Base-by-base conservation (phyloP, 305 asterid genomes). In the Rubia peregrina region DNA sequence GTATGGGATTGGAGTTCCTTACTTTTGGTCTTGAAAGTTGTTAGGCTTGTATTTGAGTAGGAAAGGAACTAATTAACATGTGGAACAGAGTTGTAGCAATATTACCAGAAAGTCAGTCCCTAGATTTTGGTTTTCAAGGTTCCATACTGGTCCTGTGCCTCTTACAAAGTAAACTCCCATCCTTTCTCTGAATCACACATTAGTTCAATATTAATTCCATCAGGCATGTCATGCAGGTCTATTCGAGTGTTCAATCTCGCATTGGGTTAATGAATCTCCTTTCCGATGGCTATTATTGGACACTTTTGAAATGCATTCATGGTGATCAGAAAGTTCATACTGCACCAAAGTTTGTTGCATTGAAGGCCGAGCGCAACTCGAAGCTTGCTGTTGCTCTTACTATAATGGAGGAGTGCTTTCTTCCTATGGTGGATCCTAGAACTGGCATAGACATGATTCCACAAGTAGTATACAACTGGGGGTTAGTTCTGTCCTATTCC, bases 361-460 rank as follows among this genome's bases (percentile, higher is more conserved):
- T 95, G 71, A 86, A 76, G 85, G 97, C 96, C 69, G 98, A 92
- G 78, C 89, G 97, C 90, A 89, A 92, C 81, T 87, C 97, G 21
- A 90, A 90, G 78, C 78, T 92, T 78, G 97, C 98, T 75, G 97
- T 90, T 77, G 90, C 97, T 26, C 89, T 90, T 83, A 92, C 97
- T 7, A 85, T 92, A 46, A 83, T 92, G 91, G 96, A 92, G 85
- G 97, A 90, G 71, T 88, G 98, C 78, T 92, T 92, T 82, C 93
- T 89, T 71, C 93, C 96, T 9, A 92, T 92, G 98, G 91, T 90
- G 77, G 98, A 92, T 76, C 81, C 80, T 61, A 90, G 88, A 82
- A 92, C 98, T 43, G 97, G 96, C 81, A 84, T 92, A 70, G 91
- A 92, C 83, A 88, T 92, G 98, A 87, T 92, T 74, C 95, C 98